Evolutionary conservation across 148 eudicot genomes (phyloP), one percentile per base, ranked within the genome.

Genomic region (Fagopyrum homotropicum): DNA sequence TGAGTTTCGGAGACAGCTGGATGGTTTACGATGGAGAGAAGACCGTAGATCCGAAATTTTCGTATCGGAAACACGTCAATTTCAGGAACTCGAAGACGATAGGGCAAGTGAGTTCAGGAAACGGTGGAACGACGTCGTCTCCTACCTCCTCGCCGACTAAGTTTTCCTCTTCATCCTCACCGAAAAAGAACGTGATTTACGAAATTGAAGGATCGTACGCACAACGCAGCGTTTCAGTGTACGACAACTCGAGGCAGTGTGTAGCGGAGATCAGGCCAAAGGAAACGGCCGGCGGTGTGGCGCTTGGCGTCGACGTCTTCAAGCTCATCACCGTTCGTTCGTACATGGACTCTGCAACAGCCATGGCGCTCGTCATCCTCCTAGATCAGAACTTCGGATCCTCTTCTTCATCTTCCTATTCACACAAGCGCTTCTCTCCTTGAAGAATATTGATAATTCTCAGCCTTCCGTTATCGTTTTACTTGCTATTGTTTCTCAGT

Each of bases 341-440:
- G 0, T 82, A 79, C 26, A 80, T 89, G 43, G 89, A 85, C 45
- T n/a, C 87, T 0, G 48, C 85, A 3, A 47, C 82, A 6, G 93
- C 91, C 43, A 91, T 91, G 97, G 86, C 86, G 29, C 26, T 91
- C 0, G 93, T 91, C 12, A 84, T 91, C 57, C 75, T 91, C 2
- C 88, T 91, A 3, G 97, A 91, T 29, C 90, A 84, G 80, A 91
- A 89, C 91, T 91, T 82, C 76, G 87, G 89, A 60, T 86, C 88
- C 5, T 47, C 74, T 0, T 72, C 54, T 15, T 69, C 69, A 12
- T 63, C 69, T 63, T 80, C 81, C 16, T 15, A 66, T 43, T 6
- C 47, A 1, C 8, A 12, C 40, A 72, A 26, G 17, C 54, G 51
- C 40, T 8, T 7, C 5, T 40, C 17, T 69, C 48, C 16, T 40